Base-by-base conservation (phyloP, 441 rosid genomes). In the Metrosideros polymorpha region DNA sequence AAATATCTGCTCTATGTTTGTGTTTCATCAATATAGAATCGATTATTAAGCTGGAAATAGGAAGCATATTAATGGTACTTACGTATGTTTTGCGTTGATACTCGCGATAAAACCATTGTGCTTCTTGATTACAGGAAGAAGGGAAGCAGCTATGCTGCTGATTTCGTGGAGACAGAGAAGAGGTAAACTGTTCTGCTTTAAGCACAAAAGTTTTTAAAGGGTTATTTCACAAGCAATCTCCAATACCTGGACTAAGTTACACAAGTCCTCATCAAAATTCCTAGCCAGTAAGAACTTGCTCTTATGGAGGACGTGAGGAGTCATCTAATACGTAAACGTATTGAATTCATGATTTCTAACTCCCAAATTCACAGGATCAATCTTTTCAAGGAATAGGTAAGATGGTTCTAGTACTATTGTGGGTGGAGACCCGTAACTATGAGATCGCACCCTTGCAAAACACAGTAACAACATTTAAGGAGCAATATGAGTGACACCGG, bases 121-220 rank as follows among this genome's bases (percentile, higher is more conserved):
- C 30, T 88, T n/a, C 84, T 63, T 86, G 55, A 43, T 84, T 90
- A 82, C 92, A 96, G 98, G 89, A 95, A 95, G 93, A 93, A 94
- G 88, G 92, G 94, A 86, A 94, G 88, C 92, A 91, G 93, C 95
- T 91, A 91, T 89, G 86, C 88, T 76, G 85, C 89, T 59, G 93
- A 91, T 90, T 30, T 93, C 59, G 87, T 94, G 82, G 95, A 91
- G 94, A 94, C 94, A 75, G 94, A 92, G 91, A 87, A 86, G 91
- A 92, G 95, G 98, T 96, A 89, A 89, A 18, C 25, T 63, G 42
- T 42, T n/a, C 39, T 39, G 47, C 8, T 25, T 71, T 39, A 47
- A 35, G 79, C 15, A 71, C 47, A 19, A 35, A 1, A 71, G 47
- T 71, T 35, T 39, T 22, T 22, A 32, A 71, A 8, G 47, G 47